Evolutionary conservation across 805 yeast genomes (phyloP), one percentile per base, ranked within the genome.

Genomic region (Starmerella apicola): DNA sequence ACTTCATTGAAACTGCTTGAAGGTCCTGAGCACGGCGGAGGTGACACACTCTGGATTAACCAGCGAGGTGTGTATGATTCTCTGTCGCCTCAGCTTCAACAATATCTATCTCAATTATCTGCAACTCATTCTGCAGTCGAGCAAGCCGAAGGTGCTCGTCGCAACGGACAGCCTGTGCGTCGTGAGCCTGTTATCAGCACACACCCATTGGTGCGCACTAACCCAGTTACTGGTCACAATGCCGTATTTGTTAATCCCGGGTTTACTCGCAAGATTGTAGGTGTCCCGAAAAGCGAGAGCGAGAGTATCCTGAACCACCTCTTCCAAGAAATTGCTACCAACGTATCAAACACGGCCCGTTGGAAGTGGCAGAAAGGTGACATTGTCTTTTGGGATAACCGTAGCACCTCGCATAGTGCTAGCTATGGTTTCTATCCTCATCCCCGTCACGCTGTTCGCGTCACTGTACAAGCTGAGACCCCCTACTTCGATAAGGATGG

Each of bases 351-450:
- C 50, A 82, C 78, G 49, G 63, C 78, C 39, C 70, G 86, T 54
- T 81, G 82, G 34, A 67, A 59, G 39, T 81, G 84, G 81, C 78
- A 74, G 54, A 76, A 77, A 38, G 69, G 71, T 36, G 71, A 84
- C 1, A 78, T 81, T 37, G 82, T 76, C 16, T 59, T 78, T 21
- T 81, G 88, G 88, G 91, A 81, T 54, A 81, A 81, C 65, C 73
- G 91, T 56, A 65, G 78, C 53, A 70, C 75, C 8, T 60, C 71
- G 20, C 91, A 81, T 57, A 65, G 81, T 12, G 84, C 85, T 13
- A 66, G 76, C 15, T 69, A 73, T 40, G 88, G 81, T 52, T 80
- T 82, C 78, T 78, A 71, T 49, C 76, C 79, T 15, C 71, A 68
- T 29, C 66, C 73, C 19, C 71, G 91, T 58, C 88, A 80, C 50